phyloP scores from a whole-genome alignment of 257 asterid species.

The Solanum clarkiae region DNA sequence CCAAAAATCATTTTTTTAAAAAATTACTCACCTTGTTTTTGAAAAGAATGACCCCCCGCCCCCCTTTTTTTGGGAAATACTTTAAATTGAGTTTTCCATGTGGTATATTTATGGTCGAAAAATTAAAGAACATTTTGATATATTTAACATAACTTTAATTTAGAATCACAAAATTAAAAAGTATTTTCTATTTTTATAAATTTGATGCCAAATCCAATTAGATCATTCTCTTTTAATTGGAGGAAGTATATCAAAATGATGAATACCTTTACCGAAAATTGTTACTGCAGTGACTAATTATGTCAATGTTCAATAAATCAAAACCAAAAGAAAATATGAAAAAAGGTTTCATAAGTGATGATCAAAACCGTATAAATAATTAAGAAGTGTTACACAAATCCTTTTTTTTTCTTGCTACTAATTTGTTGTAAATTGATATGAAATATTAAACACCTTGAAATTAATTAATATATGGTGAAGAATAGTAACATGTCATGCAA shows the following conservation, averaged over 20 bases:
- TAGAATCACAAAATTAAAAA: no score
- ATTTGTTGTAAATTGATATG: neutral
- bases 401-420: neutral
- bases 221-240: no score
- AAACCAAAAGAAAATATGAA: neutral
- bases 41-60: neutral
- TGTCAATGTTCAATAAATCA: neutral
- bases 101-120: no score
- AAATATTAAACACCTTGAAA: constrained; percentile 24
- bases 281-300: neutral
- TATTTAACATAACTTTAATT: no score
- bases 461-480: constrained; percentile 11
- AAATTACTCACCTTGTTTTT: no score
- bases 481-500: constrained; percentile 13
- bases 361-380: neutral
- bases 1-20: no score
- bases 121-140: no score
- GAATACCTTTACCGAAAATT: neutral
- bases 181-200: no score
- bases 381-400: neutral
- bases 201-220: no score
- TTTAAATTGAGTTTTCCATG: no score
- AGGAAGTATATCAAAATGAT: neutral
- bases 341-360: neutral
- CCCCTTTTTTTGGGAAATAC: no score